Conservation (phyloP, 2,329 filamentous ascomycete species). For the Aschersonia sp. region DNA sequence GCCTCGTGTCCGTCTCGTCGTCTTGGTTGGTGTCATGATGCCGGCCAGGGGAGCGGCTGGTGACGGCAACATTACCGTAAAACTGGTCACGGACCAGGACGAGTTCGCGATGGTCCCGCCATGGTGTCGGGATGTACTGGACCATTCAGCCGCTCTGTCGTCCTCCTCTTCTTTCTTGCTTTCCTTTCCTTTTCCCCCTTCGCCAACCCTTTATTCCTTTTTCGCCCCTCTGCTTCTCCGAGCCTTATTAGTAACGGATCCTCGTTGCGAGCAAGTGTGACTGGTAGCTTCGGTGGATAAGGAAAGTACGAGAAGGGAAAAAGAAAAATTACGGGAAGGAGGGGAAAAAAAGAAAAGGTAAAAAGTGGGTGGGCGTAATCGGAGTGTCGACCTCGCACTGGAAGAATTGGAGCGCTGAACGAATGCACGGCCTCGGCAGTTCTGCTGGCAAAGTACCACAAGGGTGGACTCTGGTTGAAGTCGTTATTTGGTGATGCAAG, state of each 20-base stretch:
- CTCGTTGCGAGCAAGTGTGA: too few relatives aligned
- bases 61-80: slow-evolving; percentile 23
- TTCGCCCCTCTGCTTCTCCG: too few relatives aligned
- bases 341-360: not conserved
- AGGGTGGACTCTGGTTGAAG: too few relatives aligned
- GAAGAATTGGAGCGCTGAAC: not conserved
- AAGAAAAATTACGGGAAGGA: not conserved
- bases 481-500: too few relatives aligned
- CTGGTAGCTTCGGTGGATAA: too few relatives aligned
- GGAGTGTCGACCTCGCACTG: not conserved
- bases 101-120: slow-evolving; percentile 53
- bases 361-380: not conserved
- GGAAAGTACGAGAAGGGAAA: not conserved
- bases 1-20: slow-evolving; percentile 3
- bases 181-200: not conserved
- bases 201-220: too few relatives aligned
- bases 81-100: slow-evolving; percentile 50
- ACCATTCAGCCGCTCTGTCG: slow-evolving; percentile 32
- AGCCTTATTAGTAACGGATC: too few relatives aligned
- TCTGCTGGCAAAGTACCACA: too few relatives aligned
- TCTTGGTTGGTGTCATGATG: not conserved
- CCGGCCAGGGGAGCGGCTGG: not conserved
- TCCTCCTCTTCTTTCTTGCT: not conserved
- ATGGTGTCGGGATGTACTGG: slow-evolving; percentile 60
- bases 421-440: not conserved